Base-by-base conservation (phyloP, 441 rosid genomes). In the Kokia cookei region DNA sequence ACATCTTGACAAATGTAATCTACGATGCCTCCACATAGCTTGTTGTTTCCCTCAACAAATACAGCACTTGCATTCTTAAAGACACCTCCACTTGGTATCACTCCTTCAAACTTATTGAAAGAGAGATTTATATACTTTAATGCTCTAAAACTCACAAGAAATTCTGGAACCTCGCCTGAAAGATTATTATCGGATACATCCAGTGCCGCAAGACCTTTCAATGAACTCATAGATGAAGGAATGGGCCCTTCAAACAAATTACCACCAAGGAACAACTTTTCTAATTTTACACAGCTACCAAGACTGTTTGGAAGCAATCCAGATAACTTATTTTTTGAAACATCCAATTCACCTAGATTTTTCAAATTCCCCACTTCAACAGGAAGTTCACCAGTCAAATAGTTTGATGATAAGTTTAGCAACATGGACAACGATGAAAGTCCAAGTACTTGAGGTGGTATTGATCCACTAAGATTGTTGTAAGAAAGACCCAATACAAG, bases 11-110 rank as follows among this genome's bases (percentile, higher is more conserved):
- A 83, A 63, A 2, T 78, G 32, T 1, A 80, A 19, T 14, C 51
- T 1, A 54, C 19, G 1, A 65, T 64, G 3, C 84, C 86, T n/a
- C 82, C 86, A 61, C 84, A 83, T 3, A 78, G 71, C 69, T 55
- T 40, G 12, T 4, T 40, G 45, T 81, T 81, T 47, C 79, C 84
- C 0, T 10, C 7, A 0, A 80, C 3, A 3, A 73, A 78, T 27
- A 51, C 5, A 13, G 65, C 72, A 74, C 57, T 80, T 13, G 71
- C 64, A 69, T 80, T 80, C 50, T 14, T 17, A 37, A 83, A 80
- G 22, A 83, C 42, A 8, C 86, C 81, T 17, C 8, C 40, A 10
- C 5, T 45, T 27, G 82, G 80, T 10, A 80, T 43, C 26, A 32
- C 22, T 3, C 82, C 86, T 19, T 61, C 73, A 0, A 83, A 75